Conservation (phyloP, 2,329 filamentous ascomycete genomes). For the Clonostachys chloroleuca region DNA sequence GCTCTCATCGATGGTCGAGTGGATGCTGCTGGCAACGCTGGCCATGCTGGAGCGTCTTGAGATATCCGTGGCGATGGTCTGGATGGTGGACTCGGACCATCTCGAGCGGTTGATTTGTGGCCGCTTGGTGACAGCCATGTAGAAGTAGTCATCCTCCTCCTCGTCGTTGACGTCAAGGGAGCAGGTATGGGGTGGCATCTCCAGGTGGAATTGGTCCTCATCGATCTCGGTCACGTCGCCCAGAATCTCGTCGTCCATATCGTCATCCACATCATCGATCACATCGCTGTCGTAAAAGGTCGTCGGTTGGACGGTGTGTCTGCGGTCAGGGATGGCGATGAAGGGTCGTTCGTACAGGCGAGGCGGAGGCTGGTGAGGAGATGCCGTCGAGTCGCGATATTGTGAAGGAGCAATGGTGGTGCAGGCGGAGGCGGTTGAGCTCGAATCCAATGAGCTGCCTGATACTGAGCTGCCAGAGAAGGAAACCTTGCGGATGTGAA, state of each 20-base stretch:
- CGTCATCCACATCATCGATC: conserved; percentile 13
- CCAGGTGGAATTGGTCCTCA: conserved; percentile 10
- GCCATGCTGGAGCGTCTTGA: conserved; percentile 9
- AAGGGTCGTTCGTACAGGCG: conserved; percentile 27
- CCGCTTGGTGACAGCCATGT: conserved; percentile 17
- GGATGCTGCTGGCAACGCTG: conserved; percentile 4
- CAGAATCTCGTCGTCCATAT: conserved; percentile 8
- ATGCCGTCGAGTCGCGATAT: conserved; percentile 8
- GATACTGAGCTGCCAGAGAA: conserved; percentile 32
- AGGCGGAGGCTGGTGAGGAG: conserved; percentile 28
- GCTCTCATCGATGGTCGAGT: conserved; percentile 9
- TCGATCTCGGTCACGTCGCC: conserved; percentile 11
- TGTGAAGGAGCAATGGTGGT: conserved; percentile 4
- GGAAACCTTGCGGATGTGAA: conserved; percentile 34
- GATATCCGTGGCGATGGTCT: conserved; percentile 15
- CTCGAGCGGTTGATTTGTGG: conserved; percentile 26
- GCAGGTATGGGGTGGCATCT: conserved; percentile 19
- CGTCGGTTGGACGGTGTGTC: conserved; percentile 9
- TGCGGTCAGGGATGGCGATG: conserved; percentile 2
- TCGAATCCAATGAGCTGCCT: conserved; percentile 24
- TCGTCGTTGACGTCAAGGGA: conserved; percentile 13
- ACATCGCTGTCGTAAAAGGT: conserved; percentile 17
- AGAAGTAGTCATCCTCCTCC: conserved; percentile 25
- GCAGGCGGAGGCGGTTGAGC: conserved; percentile 20
- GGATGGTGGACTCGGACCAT: conserved; percentile 38